A percentile compares a stretch with the other conserved stretches of the same genome.
Evolutionary conservation across 768 basidiomycete species (phyloP).

Genomic region (Pisolithus tinctorius): DNA sequence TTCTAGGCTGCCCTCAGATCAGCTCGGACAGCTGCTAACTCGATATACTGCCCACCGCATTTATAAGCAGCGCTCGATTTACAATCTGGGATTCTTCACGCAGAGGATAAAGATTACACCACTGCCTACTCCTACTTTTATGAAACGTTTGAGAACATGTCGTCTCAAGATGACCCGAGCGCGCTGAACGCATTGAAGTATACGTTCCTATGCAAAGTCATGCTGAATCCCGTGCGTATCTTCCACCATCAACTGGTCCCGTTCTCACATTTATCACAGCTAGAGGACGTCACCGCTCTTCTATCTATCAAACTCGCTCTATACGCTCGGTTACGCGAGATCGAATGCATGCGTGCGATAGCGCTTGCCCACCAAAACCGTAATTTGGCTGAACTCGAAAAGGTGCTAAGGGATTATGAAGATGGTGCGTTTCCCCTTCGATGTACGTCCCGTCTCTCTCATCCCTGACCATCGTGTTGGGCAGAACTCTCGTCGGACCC

Average conservation of each 20-base stretch:
- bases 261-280: constrained; percentile 37
- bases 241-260: background rate
- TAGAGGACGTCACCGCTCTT: constrained; percentile 88
- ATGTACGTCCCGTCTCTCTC: constrained; percentile 40
- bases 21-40: constrained; percentile 88
- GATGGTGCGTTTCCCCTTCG: constrained; percentile 43
- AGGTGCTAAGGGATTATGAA: constrained; percentile 78
- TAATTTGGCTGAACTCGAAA: constrained; percentile 85
- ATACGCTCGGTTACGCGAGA: constrained; percentile 81
- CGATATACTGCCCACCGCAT: constrained; percentile 85
- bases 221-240: constrained; percentile 80
- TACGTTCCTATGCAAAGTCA: constrained; percentile 97
- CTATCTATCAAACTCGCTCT: constrained; percentile 81
- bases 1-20: constrained; percentile 78
- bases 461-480: background rate
- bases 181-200: constrained; percentile 91
- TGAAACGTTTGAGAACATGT: constrained; percentile 90
- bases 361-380: constrained; percentile 91
- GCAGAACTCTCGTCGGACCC: constrained; percentile 92
- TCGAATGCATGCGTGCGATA: constrained; percentile 93
- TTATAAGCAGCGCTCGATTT: constrained; percentile 58
- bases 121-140: constrained; percentile 98
- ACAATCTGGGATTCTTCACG: constrained; percentile 79
- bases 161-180: constrained; percentile 63
- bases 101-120: constrained; percentile 96